Conservation (phyloP, 257 asterid genomes). For the Jaltomata sinuosa region DNA sequence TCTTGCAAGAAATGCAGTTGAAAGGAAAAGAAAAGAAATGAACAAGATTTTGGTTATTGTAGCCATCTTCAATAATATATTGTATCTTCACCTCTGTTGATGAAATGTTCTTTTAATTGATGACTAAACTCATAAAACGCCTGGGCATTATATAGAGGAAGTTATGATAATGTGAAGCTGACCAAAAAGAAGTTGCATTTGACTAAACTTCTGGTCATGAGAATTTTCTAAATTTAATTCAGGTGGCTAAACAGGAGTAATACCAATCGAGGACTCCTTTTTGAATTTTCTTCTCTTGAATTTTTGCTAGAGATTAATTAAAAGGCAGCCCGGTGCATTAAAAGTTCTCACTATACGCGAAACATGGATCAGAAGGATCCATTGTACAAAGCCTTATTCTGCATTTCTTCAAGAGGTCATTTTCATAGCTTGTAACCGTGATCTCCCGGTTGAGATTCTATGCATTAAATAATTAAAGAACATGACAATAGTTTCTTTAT, state of each 20-base stretch:
- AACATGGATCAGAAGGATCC: no score
- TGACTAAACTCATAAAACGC: neutral
- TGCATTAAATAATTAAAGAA: neutral
- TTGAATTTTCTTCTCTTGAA: neutral
- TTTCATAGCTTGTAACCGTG: no score
- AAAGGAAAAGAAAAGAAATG: neutral
- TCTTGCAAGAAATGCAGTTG: slow-evolving; percentile 7
- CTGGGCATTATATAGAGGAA: neutral
- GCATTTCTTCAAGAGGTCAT: no score
- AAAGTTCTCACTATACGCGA: no score
- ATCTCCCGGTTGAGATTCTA: neutral
- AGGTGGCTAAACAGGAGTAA: neutral
- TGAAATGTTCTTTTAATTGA: neutral
- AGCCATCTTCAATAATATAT: neutral
- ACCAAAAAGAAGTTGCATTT: neutral
- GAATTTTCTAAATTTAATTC: neutral
- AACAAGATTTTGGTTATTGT: neutral
- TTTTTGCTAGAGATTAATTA: neutral
- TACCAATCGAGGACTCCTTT: neutral
- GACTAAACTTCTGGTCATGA: neutral
- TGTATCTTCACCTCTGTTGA: neutral
- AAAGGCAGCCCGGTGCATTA: neutral
- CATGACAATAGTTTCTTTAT: neutral
- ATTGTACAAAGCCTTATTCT: no score
- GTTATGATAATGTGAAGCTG: neutral